These are phyloP conservation scores for Geotrichum klebahnii DNA, from an alignment of 1,139 yeast species.

Conservation along the genomic window DNA sequence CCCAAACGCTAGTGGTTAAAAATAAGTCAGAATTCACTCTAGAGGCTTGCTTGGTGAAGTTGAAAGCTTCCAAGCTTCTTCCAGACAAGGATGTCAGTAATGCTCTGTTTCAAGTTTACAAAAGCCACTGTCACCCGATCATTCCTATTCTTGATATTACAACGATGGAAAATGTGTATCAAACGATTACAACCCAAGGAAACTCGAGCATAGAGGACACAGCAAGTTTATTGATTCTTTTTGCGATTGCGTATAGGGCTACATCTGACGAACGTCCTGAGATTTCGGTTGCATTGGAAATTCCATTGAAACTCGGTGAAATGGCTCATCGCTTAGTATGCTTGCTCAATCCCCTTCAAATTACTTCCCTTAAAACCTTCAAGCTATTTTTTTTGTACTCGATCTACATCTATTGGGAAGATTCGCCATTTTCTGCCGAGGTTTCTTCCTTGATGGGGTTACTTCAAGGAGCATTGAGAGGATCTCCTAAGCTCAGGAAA, in stretches of 20 bases:
- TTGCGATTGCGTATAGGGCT: background rate
- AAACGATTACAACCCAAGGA: background rate
- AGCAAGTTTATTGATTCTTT: background rate
- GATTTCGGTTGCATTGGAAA: background rate
- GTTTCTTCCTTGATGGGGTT: conserved; percentile 8
- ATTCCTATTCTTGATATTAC: conserved; percentile 7
- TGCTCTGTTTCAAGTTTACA: background rate
- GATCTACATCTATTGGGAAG: conserved; percentile 1
- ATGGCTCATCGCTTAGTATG: conserved; percentile 1
- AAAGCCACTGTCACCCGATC: conserved; percentile 5
- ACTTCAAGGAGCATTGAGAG: conserved; percentile 5
- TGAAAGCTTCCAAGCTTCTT: background rate
- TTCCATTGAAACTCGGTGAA: background rate
- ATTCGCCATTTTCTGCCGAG: background rate
- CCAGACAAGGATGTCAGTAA: background rate
- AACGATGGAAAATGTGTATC: background rate
- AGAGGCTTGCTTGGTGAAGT: background rate
- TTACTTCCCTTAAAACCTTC: background rate
- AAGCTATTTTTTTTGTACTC: background rate
- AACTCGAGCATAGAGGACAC: background rate
- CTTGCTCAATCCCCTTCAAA: conserved; percentile 1
- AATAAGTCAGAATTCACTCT: background rate
- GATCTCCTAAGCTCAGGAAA: background rate
- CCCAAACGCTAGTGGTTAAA: background rate
- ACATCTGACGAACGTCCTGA: background rate